Percentiles rank a stretch among this genome's conserved stretches.
Conservation (phyloP, 2,329 filamentous ascomycete genomes). For the Trichoderma lentiforme region DNA sequence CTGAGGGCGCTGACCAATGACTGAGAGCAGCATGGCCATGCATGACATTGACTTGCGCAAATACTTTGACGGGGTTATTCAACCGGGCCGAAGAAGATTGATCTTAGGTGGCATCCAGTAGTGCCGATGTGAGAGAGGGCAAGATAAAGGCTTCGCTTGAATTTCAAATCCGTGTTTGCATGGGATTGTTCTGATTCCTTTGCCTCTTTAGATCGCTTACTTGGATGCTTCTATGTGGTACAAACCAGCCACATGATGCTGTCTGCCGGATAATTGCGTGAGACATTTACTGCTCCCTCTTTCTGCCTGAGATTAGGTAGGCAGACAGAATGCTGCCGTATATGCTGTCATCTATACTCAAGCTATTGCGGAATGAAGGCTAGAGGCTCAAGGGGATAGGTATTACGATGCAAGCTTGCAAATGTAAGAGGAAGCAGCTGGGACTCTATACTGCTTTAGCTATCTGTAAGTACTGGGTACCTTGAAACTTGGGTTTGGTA, state of each 20-base stretch:
- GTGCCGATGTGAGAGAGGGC: neutral
- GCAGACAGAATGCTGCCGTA: neutral
- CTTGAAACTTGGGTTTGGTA: neutral
- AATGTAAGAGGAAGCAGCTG: neutral
- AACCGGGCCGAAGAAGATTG: neutral
- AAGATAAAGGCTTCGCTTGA: neutral
- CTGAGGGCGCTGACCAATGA: constrained; percentile 22
- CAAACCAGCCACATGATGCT: neutral
- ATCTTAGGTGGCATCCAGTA: neutral
- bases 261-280: neutral
- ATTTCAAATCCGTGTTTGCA: neutral
- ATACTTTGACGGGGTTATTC: neutral
- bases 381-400: neutral
- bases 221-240: neutral
- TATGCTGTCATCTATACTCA: neutral
- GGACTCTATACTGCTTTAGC: neutral
- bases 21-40: constrained; percentile 22
- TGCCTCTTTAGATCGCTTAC: neutral
- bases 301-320: neutral
- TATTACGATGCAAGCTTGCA: neutral
- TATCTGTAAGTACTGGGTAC: neutral
- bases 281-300: neutral
- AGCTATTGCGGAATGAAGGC: neutral
- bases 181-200: neutral
- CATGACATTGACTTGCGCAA: neutral